These are phyloP conservation scores for Clausena lansium DNA, from an alignment of 345 rosid genomes.

Conservation along the genomic window DNA sequence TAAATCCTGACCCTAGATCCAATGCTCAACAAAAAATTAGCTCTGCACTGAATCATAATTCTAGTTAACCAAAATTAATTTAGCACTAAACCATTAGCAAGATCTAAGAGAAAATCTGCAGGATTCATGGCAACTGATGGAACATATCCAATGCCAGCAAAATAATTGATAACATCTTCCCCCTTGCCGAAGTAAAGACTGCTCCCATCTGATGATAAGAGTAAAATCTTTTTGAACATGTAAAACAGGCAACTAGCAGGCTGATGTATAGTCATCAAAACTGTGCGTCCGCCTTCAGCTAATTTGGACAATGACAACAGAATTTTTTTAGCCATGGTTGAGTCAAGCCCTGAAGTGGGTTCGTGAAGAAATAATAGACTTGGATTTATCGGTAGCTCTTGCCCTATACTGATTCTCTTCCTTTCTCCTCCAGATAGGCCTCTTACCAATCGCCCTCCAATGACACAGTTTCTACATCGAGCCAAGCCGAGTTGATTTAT, in stretches of 20 bases:
- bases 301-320: constrained; percentile 42
- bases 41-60: no score
- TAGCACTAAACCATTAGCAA: constrained; percentile 38
- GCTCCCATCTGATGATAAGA: constrained; percentile 48
- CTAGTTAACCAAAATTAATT: no score
- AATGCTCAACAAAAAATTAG: no score
- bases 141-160: constrained; percentile 34
- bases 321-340: constrained; percentile 59
- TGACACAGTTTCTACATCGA: constrained; percentile 41
- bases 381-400: constrained; percentile 60
- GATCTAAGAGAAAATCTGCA: constrained; percentile 57
- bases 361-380: constrained; percentile 59
- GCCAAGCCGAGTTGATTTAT: constrained; percentile 42
- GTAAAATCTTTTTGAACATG: constrained; percentile 58
- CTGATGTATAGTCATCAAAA: constrained; percentile 64
- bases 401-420: constrained; percentile 62
- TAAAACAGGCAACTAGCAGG: constrained; percentile 65
- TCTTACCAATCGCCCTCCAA: constrained; percentile 38
- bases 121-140: constrained; percentile 61
- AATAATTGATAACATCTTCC: constrained; percentile 46
- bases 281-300: constrained; percentile 47
- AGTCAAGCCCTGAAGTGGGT: constrained; percentile 63
- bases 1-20: no score
- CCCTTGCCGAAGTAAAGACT: constrained; percentile 56
- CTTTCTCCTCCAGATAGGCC: constrained; percentile 66